phyloP scores from a whole-genome alignment of 768 basidiomycete genomes.

The Chalciporus chontae region DNA sequence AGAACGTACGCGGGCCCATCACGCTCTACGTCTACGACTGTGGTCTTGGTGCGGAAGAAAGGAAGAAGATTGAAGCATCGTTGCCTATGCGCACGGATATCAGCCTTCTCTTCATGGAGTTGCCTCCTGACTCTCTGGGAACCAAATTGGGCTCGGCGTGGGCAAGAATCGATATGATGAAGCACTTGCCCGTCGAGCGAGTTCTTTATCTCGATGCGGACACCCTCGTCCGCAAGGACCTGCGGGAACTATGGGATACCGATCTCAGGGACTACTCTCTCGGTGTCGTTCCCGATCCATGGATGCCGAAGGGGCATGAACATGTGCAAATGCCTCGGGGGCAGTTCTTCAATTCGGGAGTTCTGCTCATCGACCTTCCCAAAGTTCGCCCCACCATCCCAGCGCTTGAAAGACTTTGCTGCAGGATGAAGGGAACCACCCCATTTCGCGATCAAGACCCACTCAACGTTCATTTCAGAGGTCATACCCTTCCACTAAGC shows the following conservation, averaged over 20 bases:
- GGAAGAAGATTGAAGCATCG: constrained; percentile 24
- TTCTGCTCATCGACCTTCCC: constrained; percentile 45
- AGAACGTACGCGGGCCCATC: constrained; percentile 34
- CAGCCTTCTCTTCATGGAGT: constrained; percentile 38
- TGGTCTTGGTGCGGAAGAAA: constrained; percentile 35
- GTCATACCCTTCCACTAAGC: constrained; percentile 35
- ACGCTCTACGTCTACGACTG: constrained; percentile 46
- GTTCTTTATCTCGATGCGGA: constrained; percentile 50
- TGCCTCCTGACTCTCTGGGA: constrained; percentile 28
- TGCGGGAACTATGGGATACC: constrained; percentile 41
- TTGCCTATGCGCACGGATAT: constrained; percentile 23
- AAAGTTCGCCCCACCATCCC: constrained; percentile 26
- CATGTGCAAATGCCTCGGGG: constrained; percentile 28
- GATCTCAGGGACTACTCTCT: constrained; percentile 39
- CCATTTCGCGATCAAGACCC: constrained; percentile 45
- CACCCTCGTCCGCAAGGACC: constrained; percentile 37
- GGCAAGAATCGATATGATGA: constrained; percentile 46
- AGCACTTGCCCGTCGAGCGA: constrained; percentile 41
- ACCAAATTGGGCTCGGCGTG: constrained; percentile 32
- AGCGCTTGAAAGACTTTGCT: constrained; percentile 24
- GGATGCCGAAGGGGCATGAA: constrained; percentile 38
- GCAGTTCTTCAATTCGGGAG: constrained; percentile 50
- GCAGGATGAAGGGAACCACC: constrained; percentile 20
- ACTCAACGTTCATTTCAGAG: constrained; percentile 42
- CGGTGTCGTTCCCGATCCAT: constrained; percentile 44